These are phyloP conservation scores for Mycena galericulata DNA, from an alignment of 768 basidiomycete genomes.

Conservation along the genomic window DNA sequence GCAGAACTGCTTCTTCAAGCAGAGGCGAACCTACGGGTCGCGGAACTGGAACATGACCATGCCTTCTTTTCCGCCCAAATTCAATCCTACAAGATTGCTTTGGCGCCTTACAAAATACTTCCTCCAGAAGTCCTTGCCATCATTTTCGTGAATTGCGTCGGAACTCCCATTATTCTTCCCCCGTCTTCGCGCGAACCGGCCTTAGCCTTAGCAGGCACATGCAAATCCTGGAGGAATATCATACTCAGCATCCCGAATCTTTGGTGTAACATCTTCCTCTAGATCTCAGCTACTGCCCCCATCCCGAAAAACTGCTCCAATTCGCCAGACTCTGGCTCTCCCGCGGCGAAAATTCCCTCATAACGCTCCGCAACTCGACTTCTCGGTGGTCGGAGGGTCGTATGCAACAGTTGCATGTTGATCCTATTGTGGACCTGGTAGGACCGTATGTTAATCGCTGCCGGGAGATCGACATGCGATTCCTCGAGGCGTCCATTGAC, in stretches of 20 bases:
- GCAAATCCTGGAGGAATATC: slow-evolving; percentile 27
- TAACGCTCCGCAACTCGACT: slow-evolving; percentile 33
- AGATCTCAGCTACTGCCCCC: slow-evolving; percentile 24
- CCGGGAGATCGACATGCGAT: slow-evolving; percentile 36
- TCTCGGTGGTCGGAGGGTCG: slow-evolving; percentile 25
- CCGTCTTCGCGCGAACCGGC: slow-evolving; percentile 22
- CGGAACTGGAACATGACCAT: slow-evolving; percentile 3
- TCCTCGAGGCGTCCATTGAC: slow-evolving; percentile 34
- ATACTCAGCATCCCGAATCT: slow-evolving; percentile 30
- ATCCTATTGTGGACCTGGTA: slow-evolving; percentile 28
- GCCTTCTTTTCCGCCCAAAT: slow-evolving; percentile 20
- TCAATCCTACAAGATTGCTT: slow-evolving; percentile 23
- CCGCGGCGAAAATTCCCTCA: slow-evolving; percentile 28
- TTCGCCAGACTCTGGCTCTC: slow-evolving; percentile 33
- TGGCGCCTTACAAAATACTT: slow-evolving; percentile 30
- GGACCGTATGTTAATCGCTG: slow-evolving; percentile 29
- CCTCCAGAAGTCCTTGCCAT: slow-evolving; percentile 27
- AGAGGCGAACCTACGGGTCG: slow-evolving; percentile 11
- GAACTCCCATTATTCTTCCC: slow-evolving; percentile 32
- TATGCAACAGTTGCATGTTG: slow-evolving; percentile 13
- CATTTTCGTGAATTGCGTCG: slow-evolving; percentile 29
- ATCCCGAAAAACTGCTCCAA: slow-evolving; percentile 26
- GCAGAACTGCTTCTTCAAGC: slow-evolving; percentile 13
- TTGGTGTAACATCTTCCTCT: slow-evolving; percentile 34
- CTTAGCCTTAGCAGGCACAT: slow-evolving; percentile 30